These are phyloP conservation scores for Phytophthora europaea DNA, from an alignment of 352 stramenopile species.

Conservation along the genomic window DNA sequence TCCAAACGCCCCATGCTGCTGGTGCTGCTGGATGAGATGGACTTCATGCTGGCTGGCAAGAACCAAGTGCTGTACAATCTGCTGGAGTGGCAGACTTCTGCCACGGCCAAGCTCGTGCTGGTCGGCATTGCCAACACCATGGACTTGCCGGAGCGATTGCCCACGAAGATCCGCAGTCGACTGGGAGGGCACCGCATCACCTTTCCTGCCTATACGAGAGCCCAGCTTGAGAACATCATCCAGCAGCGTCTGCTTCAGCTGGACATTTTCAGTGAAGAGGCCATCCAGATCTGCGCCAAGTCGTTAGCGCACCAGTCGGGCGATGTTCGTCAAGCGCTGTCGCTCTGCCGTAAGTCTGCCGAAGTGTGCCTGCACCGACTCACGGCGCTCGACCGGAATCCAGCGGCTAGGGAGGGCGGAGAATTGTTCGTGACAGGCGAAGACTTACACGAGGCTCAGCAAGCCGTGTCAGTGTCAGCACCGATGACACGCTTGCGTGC, in stretches of 20 bases:
- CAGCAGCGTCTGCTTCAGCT: conserved; percentile 65
- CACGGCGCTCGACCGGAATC: not conserved
- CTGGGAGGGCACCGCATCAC: conserved; percentile 74
- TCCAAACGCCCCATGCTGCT: conserved; percentile 59
- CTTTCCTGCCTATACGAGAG: conserved; percentile 72
- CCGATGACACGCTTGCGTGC: conserved; percentile 60
- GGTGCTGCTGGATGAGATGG: conserved; percentile 81
- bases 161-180: conserved; percentile 76
- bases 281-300: conserved; percentile 76
- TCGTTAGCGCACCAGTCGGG: conserved; percentile 73
- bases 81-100: conserved; percentile 73
- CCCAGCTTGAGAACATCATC: conserved; percentile 75
- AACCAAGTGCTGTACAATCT: conserved; percentile 86
- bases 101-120: conserved; percentile 71
- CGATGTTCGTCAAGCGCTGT: conserved; percentile 73
- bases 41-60: conserved; percentile 81
- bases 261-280: conserved; percentile 67
- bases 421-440: conserved; percentile 56
- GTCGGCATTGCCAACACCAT: conserved; percentile 87
- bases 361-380: conserved; percentile 67
- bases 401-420: not conserved
- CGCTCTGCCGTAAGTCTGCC: conserved; percentile 71
- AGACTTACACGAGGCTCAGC: conserved; percentile 66
- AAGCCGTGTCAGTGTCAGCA: conserved; percentile 62
- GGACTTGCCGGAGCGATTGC: conserved; percentile 78